Conservation (phyloP, 2,329 filamentous ascomycete genomes). For the Aspergillus quadricinctus region DNA sequence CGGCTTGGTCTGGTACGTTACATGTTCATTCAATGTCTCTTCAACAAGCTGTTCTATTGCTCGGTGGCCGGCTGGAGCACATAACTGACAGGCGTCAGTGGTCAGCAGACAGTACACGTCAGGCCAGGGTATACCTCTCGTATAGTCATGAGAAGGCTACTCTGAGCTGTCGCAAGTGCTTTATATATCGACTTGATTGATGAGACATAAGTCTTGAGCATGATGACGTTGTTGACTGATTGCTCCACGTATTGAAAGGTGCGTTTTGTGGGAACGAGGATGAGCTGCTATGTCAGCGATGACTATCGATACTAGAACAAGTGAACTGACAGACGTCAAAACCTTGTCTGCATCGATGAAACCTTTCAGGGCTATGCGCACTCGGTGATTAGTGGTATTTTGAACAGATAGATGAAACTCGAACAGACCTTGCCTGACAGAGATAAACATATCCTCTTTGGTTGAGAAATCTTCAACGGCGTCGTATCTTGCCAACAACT, state of each 20-base stretch:
- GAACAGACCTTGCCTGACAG: constrained; percentile 61
- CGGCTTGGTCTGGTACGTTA: constrained; percentile 70
- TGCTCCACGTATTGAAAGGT: constrained; percentile 70
- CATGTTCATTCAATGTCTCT: constrained; percentile 72
- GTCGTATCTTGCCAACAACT: constrained; percentile 70
- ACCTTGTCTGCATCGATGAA: constrained; percentile 78
- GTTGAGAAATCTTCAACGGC: constrained; percentile 76
- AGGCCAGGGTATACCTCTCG: constrained; percentile 45
- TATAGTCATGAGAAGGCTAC: constrained; percentile 62
- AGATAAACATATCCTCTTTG: constrained; percentile 80
- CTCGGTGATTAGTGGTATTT: constrained; percentile 6
- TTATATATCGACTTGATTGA: constrained; percentile 64
- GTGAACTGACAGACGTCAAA: constrained; percentile 61
- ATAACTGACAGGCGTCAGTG: constrained; percentile 47
- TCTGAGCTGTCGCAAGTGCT: constrained; percentile 61
- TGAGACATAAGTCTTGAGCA: constrained; percentile 76
- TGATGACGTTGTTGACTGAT: constrained; percentile 78
- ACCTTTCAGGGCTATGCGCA: constrained; percentile 58
- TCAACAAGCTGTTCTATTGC: constrained; percentile 63
- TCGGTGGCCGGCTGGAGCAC: constrained; percentile 58
- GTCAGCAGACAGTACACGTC: neutral
- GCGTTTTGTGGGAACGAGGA: constrained; percentile 65
- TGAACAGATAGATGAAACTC: neutral
- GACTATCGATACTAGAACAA: neutral
- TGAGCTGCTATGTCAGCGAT: constrained; percentile 53